Base-by-base conservation (phyloP, 768 basidiomycete species). In the Pleurotus salmoneostramineus region DNA sequence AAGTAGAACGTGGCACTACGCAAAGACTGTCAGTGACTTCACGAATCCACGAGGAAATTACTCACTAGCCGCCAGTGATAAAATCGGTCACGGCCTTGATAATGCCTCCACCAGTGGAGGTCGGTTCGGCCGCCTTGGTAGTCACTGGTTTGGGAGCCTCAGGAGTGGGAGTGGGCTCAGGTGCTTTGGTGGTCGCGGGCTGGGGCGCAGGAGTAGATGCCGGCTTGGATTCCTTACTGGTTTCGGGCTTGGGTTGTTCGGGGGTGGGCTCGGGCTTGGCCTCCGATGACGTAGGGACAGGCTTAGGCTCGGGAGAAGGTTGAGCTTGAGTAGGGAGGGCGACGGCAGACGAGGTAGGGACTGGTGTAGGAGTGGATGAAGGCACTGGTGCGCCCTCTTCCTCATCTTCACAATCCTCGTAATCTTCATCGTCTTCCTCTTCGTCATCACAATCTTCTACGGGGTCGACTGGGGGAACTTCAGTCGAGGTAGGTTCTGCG, bases 1-100 rank as follows among this genome's bases (percentile, higher is more conserved):
- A 76, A 81, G 77, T 80, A 93, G 69, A 70, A 88, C 2, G 87
- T 88, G 37, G 81, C 86, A 59, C 84, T 85, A 33, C 56, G 50
- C 47, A 50, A 50, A n/a, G n/a, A 14, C 35, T 12, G 54, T 56
- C 12, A 60, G 6, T 45, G 17, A 45, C 27, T 15, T 46, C 42
- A 45, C 34, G 17, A 17, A 31, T 1, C 14, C 6, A 27, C 58
- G 56, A 52, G 44, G 21, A 33, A 50, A 34, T 60, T 6, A 70
- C 77, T 52, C 71, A 82, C 85, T 74, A 59, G 72, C 83, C 85
- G 62, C 76, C 72, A 42, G 67, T 66, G 63, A 77, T 62, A 37
- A 70, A 15, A 15, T 51, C 5, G 47, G 15, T 27, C 33, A 55
- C 52, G 32, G 15, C 34, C 59, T 58, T 11, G 57, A 57, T 15